phyloP scores from a whole-genome alignment of 1,139 yeast genomes.

The Saccharomyces pastorianus region DNA sequence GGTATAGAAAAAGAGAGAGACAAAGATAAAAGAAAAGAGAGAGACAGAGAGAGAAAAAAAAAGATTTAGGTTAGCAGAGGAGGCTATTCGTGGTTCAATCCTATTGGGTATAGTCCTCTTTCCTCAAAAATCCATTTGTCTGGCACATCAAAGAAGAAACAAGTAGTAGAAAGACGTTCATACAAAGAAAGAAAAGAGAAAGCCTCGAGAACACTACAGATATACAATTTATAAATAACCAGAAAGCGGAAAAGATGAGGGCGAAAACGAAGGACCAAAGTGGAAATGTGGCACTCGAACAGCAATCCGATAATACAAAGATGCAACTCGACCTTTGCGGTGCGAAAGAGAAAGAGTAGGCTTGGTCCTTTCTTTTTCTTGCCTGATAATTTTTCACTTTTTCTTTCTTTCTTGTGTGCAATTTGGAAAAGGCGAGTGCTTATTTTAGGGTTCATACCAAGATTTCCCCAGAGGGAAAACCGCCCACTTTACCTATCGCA shows the following conservation, averaged over 20 bases:
- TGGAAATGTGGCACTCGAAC: neutral
- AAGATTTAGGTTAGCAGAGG: neutral
- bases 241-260: neutral
- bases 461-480: neutral
- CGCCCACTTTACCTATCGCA: neutral
- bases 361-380: neutral
- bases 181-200: neutral
- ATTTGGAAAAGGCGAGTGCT: neutral
- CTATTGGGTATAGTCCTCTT: neutral
- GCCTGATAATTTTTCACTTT: neutral
- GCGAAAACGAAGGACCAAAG: neutral
- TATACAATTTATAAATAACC: neutral
- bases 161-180: neutral
- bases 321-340: neutral
- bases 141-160: neutral
- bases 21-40: no score
- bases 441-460: neutral
- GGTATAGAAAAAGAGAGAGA: neutral
- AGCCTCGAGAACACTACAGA: neutral
- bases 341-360: neutral
- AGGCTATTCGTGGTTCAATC: neutral
- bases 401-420: neutral
- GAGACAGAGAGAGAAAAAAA: neutral
- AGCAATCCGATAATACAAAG: neutral
- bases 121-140: neutral